Evolutionary conservation across 2,329 filamentous ascomycete genomes (phyloP).

Genomic region (Verticillium tricorpus): DNA sequence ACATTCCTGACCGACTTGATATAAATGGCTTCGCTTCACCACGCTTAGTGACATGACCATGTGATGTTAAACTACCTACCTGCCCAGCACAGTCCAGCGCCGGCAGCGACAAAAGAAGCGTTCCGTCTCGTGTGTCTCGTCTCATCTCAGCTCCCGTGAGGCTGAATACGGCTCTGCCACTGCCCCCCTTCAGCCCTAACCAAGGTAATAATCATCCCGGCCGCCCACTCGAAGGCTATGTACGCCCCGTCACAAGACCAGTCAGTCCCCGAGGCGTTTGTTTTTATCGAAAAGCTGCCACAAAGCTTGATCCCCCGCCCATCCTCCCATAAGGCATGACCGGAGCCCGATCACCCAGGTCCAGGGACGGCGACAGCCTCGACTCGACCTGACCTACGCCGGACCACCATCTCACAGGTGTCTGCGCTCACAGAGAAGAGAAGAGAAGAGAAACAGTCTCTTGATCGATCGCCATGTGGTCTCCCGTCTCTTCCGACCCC

Average conservation of each 20-base stretch:
- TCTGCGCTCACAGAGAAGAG: too few species aligned
- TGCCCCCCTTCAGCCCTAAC: background rate
- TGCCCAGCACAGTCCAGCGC: background rate
- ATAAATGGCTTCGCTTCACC: too few species aligned
- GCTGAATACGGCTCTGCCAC: background rate
- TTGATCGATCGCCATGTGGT: background rate
- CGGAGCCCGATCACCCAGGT: too few species aligned
- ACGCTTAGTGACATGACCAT: too few species aligned
- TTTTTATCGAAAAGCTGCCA: background rate
- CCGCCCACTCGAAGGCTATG: background rate
- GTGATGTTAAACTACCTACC: too few species aligned
- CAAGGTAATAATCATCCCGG: background rate
- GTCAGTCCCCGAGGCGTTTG: background rate
- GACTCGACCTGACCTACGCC: too few species aligned
- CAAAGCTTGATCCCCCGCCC: too few species aligned
- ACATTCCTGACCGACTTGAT: too few species aligned
- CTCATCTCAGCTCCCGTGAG: background rate
- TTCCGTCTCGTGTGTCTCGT: background rate
- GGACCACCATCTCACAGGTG: too few species aligned
- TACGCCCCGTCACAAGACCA: background rate
- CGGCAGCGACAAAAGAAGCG: background rate
- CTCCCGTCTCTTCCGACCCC: background rate
- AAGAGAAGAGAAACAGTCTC: too few species aligned
- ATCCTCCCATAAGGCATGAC: too few species aligned
- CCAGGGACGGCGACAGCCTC: too few species aligned